Conservation (phyloP, 805 yeast genomes). For the Nakazawaea sp. region DNA sequence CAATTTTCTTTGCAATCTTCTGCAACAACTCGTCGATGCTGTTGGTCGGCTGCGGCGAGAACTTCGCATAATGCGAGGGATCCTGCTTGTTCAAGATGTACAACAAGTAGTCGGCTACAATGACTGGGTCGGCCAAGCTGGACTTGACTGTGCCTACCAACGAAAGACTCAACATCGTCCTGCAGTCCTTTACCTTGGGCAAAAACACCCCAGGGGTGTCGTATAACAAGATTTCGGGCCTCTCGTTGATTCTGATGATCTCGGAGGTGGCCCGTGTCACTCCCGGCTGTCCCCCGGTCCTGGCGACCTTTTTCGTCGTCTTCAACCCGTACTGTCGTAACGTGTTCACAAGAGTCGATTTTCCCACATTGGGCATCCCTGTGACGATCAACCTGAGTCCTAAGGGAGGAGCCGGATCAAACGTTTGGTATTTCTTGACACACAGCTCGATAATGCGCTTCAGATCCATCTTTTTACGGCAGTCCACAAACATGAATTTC, state of each 20-base stretch:
- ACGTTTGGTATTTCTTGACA: constrained; percentile 32
- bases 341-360: constrained; percentile 78
- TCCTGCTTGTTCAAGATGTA: constrained; percentile 65
- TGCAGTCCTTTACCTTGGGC: constrained; percentile 60
- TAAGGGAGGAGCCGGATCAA: constrained; percentile 72
- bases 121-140: constrained; percentile 69
- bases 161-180: constrained; percentile 69
- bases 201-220: constrained; percentile 93
- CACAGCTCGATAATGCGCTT: constrained; percentile 42
- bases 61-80: constrained; percentile 35
- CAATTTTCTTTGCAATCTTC: constrained; percentile 36
- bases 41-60: constrained; percentile 61
- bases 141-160: constrained; percentile 71
- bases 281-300: constrained; percentile 86
- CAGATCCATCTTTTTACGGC: constrained; percentile 45
- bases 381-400: constrained; percentile 73
- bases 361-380: constrained; percentile 99
- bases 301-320: constrained; percentile 57
- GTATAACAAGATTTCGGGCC: constrained; percentile 62
- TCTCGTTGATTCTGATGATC: constrained; percentile 52
- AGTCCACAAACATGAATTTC: constrained; percentile 49
- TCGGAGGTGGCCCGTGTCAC: constrained; percentile 79
- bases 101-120: constrained; percentile 80
- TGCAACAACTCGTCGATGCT: constrained; percentile 50
- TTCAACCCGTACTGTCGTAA: constrained; percentile 36